These are phyloP conservation scores for Pseudogymnoascus destructans DNA, from an alignment of 2,329 filamentous ascomycete species.

Conservation along the genomic window DNA sequence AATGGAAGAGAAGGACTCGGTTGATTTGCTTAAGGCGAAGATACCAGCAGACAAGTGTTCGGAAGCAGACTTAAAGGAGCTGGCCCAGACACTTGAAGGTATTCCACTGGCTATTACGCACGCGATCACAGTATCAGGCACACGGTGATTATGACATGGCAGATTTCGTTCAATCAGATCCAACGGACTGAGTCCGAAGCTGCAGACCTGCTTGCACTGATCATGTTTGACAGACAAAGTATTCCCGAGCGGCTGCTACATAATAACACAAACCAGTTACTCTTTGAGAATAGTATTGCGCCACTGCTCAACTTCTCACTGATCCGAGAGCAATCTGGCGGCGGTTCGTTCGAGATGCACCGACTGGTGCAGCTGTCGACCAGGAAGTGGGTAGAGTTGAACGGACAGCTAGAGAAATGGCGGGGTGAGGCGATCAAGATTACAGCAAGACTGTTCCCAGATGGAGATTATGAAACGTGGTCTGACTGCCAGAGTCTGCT, in stretches of 20 bases:
- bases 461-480: constrained; percentile 8
- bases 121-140: background rate
- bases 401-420: background rate
- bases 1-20: background rate
- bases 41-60: background rate
- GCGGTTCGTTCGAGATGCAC: constrained; percentile 6
- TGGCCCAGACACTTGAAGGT: constrained; percentile 1
- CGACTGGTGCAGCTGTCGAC: constrained; percentile 13
- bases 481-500: background rate
- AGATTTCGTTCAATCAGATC: background rate
- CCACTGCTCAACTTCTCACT: constrained; percentile 3
- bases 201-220: constrained; percentile 9
- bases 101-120: constrained; percentile 14
- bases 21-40: background rate
- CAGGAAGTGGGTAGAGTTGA: constrained; percentile 11
- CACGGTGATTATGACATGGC: background rate
- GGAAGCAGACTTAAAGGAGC: background rate
- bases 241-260: constrained; percentile 10
- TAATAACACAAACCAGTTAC: background rate
- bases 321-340: background rate
- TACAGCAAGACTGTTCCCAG: background rate
- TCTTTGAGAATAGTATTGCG: background rate
- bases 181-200: background rate
- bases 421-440: background rate
- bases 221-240: constrained; percentile 4